Evolutionary conservation across 768 basidiomycete genomes (phyloP).

Genomic region (Tylopilus cervinicoccineus): DNA sequence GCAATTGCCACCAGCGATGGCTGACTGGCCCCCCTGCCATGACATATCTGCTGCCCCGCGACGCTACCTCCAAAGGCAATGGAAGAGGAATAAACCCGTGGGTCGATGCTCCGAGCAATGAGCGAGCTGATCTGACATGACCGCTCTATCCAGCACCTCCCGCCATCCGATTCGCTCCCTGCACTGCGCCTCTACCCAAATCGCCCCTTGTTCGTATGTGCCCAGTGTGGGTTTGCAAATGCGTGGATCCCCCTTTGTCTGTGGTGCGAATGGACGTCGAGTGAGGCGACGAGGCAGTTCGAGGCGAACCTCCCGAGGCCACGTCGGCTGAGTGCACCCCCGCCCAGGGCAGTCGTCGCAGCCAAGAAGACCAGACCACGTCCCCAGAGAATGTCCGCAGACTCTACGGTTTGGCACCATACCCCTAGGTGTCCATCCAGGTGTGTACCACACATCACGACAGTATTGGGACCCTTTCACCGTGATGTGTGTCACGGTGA

Average conservation of each 20-base stretch:
- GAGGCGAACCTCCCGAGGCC: conserved; percentile 37
- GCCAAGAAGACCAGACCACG: conserved; percentile 10
- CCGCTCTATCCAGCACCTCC: conserved; percentile 34
- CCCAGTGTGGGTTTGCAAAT: conserved; percentile 44
- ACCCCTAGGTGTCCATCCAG: conserved; percentile 18
- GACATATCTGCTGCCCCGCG: conserved; percentile 24
- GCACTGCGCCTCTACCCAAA: conserved; percentile 38
- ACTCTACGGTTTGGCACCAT: conserved; percentile 17
- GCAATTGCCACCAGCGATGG: conserved; percentile 8
- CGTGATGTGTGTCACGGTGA: conserved; percentile 18
- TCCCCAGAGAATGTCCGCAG: conserved; percentile 18
- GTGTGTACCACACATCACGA: conserved; percentile 28
- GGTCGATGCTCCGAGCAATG: conserved; percentile 12
- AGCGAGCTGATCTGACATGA: conserved; percentile 16
- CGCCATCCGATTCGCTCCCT: conserved; percentile 45
- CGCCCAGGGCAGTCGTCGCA: conserved; percentile 11
- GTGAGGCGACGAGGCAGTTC: conserved; percentile 37
- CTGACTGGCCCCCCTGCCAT: conserved; percentile 9
- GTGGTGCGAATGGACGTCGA: conserved; percentile 48
- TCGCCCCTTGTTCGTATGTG: conserved; percentile 45
- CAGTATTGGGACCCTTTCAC: conserved; percentile 21
- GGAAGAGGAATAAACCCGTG: conserved; percentile 41
- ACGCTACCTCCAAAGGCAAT: conserved; percentile 38
- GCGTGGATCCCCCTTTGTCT: conserved; percentile 47
- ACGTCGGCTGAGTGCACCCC: conserved; percentile 31